Evolutionary conservation across 2,329 filamentous ascomycete genomes (phyloP).

Genomic region (Amphichorda felina): DNA sequence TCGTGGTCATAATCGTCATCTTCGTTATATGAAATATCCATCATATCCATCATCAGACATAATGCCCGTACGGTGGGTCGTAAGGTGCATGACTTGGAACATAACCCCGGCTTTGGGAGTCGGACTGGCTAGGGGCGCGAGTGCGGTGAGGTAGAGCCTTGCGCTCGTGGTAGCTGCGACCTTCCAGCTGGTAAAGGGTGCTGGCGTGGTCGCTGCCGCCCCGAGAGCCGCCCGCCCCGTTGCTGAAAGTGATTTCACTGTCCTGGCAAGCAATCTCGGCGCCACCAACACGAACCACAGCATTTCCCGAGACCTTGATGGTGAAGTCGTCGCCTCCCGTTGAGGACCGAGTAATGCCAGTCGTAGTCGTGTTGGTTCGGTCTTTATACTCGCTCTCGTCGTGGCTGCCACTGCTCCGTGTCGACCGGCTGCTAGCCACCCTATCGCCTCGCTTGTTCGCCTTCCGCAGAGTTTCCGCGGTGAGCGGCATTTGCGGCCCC

Average conservation of each 20-base stretch:
- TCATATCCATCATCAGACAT: constrained; percentile 3
- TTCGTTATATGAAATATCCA: constrained; percentile 5
- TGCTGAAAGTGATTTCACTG: constrained; percentile 45
- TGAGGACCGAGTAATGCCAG: constrained; percentile 43
- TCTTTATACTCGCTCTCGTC: constrained; percentile 53
- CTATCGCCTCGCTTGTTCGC: constrained; percentile 29
- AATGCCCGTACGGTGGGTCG: constrained; percentile 6
- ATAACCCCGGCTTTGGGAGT: constrained; percentile 26
- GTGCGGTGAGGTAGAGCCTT: constrained; percentile 28
- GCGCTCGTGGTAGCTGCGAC: constrained; percentile 28
- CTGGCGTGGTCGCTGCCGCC: constrained; percentile 39
- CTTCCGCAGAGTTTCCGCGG: constrained; percentile 42
- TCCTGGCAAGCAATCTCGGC: constrained; percentile 50
- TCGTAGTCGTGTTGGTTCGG: constrained; percentile 52
- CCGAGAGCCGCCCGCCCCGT: constrained; percentile 12
- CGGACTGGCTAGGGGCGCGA: constrained; percentile 37
- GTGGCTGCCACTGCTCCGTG: constrained; percentile 45
- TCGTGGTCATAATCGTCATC: constrained; percentile 6
- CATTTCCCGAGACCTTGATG: constrained; percentile 45
- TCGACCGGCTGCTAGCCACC: constrained; percentile 41
- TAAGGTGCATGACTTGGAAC: constrained; percentile 14
- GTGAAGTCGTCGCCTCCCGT: constrained; percentile 46
- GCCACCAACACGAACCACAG: constrained; percentile 42
- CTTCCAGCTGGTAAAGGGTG: constrained; percentile 34
- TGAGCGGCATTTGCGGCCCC: constrained; percentile 31